Evolutionary conservation across 805 yeast species (phyloP), one percentile per base, ranked within the genome.

Genomic region (Lachancea kluyveri): DNA sequence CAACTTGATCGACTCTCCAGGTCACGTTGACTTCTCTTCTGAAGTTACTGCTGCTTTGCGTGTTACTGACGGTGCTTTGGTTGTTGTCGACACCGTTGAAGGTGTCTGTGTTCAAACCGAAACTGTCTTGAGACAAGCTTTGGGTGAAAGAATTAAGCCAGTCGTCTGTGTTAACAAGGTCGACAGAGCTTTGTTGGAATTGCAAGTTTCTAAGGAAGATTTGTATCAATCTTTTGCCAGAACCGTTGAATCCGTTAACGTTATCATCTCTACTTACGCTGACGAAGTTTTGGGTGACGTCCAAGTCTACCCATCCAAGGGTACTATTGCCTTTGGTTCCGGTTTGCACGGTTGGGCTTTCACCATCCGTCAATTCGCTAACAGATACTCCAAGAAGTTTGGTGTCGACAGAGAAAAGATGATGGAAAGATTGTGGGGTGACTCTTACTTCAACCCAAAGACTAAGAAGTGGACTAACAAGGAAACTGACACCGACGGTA

Each of bases 261-360:
- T 92, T 64, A 82, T 92, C 66, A 86, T 90, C 66, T 75, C 97
- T 50, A 90, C 97, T 59, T 90, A 90, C 74, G 72, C 78, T 60
- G 98, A 90, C 67, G 72, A 75, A 69, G 68, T 74, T 45, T 70
- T 90, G 48, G 98, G 98, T 75, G 97, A 90, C 63, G 80, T 75
- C 60, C 97, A 90, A 77, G 97, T 90, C 49, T 90, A 81, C 95
- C 98, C 98, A 70, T 94, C 90, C 68, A 69, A 71, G 65, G 98
- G 98, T 75, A 90, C 97, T 68, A 95, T 90, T 64, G 98, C 98
- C 56, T 90, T 90, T 72, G 97, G 95, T 77, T 92, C 97, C 68
- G 98, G 97, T 83, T 77, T 90, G 65, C 98, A 90, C 80, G 98
- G 98, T 72, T 90, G 98, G 98, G 97, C 96, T 66, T 90, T 90